These are phyloP conservation scores for Herpomyces periplanetae DNA, from an alignment of 2,329 filamentous ascomycete genomes.

Conservation along the genomic window DNA sequence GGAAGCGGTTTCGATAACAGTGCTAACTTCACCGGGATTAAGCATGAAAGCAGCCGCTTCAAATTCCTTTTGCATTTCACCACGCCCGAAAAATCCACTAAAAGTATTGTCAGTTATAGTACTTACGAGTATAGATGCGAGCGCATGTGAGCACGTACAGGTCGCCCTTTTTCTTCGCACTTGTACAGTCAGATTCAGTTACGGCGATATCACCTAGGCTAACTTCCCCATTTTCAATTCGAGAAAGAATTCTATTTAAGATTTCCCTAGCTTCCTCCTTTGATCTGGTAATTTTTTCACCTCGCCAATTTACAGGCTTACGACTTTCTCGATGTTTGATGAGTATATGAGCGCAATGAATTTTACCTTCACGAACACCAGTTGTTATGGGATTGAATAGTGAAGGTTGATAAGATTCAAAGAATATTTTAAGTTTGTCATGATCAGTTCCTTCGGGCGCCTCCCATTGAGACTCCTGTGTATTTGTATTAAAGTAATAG, in stretches of 20 bases:
- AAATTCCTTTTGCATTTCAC: constrained; percentile 96
- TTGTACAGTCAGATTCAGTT: constrained; percentile 78
- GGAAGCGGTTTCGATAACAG: constrained; percentile 59
- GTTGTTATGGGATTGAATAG: constrained; percentile 8
- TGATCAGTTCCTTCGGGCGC: constrained; percentile 56
- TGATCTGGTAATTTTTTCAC: constrained; percentile 47
- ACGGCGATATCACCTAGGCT: constrained; percentile 45
- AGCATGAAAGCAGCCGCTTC: constrained; percentile 82
- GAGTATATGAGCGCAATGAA: constrained; percentile 60
- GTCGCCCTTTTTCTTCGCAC: constrained; percentile 67
- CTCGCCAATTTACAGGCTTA: constrained; percentile 65
- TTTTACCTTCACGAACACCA: constrained; percentile 27
- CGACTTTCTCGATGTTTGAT: constrained; percentile 73
- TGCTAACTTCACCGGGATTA: constrained; percentile 47
- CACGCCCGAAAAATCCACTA: constrained; percentile 56
- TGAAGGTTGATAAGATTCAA: constrained; percentile 47
- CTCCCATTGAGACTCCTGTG: constrained; percentile 78
- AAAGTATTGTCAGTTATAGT: constrained; percentile 4
- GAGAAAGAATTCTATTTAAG: constrained; percentile 29
- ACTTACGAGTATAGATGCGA: background rate
- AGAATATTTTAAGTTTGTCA: constrained; percentile 69
- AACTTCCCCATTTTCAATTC: constrained; percentile 27
- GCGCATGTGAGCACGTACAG: constrained; percentile 13
- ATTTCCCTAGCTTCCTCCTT: constrained; percentile 56
- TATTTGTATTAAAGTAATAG: constrained; percentile 75